A percentile compares a stretch with the other conserved stretches of the same genome.
phyloP scores from a whole-genome alignment of 139 green algal species.

The Tetradesmus obliquus region DNA sequence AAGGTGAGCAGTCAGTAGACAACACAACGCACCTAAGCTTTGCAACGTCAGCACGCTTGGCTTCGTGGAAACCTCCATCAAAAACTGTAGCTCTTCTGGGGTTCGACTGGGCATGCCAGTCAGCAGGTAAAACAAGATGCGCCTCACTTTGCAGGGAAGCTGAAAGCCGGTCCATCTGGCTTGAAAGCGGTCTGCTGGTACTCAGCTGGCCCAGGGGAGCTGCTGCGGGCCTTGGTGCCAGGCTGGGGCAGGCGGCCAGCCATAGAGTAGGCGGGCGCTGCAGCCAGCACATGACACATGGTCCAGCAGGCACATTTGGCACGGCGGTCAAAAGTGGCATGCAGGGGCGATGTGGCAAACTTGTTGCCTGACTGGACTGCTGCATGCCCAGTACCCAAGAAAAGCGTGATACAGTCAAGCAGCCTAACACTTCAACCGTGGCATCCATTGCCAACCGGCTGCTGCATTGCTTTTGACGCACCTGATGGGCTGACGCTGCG shows the following conservation, averaged over 20 bases:
- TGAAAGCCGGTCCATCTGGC: conserved; percentile 10
- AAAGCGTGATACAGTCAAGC: neutral
- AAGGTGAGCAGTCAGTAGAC: too few relatives aligned
- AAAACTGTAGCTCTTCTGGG: too few relatives aligned
- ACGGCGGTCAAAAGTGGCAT: too few relatives aligned
- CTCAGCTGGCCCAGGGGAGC: conserved; percentile 17
- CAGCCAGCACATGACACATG: neutral
- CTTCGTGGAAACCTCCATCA: too few relatives aligned
- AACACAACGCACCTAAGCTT: too few relatives aligned
- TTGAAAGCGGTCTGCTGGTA: conserved; percentile 13
- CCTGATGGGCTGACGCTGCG: neutral
- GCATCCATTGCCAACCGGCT: neutral
- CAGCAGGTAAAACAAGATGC: neutral
- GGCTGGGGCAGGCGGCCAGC: neutral
- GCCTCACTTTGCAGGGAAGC: conserved; percentile 11
- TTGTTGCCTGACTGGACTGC: too few relatives aligned
- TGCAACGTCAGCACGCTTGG: too few relatives aligned
- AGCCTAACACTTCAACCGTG: neutral
- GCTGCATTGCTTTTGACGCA: neutral
- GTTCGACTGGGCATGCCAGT: neutral
- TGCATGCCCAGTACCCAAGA: too few relatives aligned
- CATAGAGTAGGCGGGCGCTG: conserved; percentile 31
- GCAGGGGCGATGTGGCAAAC: too few relatives aligned
- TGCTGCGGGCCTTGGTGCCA: neutral
- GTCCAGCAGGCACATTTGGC: too few relatives aligned